Conservation (phyloP, 768 basidiomycete genomes). For the Mycena albidolilacea region DNA sequence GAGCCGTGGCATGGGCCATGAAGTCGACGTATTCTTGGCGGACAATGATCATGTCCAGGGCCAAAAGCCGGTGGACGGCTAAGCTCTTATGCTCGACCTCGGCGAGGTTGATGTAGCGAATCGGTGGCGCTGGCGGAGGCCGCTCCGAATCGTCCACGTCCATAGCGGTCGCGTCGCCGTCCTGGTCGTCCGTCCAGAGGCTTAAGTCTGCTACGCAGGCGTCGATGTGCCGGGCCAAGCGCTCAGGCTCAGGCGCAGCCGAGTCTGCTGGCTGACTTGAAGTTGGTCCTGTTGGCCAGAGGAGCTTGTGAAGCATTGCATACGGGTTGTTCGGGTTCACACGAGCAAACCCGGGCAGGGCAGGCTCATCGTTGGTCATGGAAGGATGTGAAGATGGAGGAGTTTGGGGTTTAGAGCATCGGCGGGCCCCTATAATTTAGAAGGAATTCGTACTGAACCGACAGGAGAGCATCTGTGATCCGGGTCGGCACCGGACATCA, state of each 20-base stretch:
- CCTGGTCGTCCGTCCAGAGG: neutral
- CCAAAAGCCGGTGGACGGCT: conserved; percentile 1
- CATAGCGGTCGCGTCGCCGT: neutral
- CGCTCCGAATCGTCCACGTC: conserved; percentile 10
- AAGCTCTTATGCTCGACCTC: conserved; percentile 5
- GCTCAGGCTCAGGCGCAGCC: conserved; percentile 4
- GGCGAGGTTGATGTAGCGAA: conserved; percentile 15
- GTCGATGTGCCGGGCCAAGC: conserved; percentile 3
- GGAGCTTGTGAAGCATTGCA: neutral
- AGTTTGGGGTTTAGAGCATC: no score
- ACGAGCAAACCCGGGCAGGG: no score
- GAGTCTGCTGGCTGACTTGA: neutral
- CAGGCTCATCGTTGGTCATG: no score
- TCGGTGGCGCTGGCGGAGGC: neutral
- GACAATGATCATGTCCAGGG: neutral
- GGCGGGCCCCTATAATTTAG: no score
- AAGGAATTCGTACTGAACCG: no score
- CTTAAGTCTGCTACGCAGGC: neutral
- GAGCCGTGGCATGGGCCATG: conserved; percentile 4
- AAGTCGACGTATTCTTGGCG: conserved; percentile 26
- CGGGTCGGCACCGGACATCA: no score
- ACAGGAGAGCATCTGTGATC: no score
- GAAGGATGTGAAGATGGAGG: no score
- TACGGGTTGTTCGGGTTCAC: no score
- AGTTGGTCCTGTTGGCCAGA: neutral